phyloP scores from a whole-genome alignment of 1,284 basidiomycete genomes.

The Ustilago curta region DNA sequence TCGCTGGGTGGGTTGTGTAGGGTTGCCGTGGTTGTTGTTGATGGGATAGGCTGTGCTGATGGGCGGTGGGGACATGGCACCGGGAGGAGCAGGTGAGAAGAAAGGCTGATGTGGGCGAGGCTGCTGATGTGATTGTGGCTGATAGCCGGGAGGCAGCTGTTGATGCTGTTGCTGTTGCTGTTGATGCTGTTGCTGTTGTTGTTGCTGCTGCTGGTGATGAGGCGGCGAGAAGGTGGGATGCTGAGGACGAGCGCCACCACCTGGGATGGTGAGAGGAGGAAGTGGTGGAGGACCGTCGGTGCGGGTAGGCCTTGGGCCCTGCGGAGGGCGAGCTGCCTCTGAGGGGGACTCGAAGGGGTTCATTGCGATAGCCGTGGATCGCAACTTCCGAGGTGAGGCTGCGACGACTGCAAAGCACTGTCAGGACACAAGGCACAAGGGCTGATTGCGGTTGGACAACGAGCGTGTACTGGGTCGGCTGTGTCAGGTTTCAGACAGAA shows the following conservation, averaged over 20 bases:
- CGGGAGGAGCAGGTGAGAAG: slow-evolving; percentile 23
- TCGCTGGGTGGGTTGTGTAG: slow-evolving; percentile 18
- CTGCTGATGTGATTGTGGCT: slow-evolving; percentile 29
- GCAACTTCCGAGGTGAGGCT: neutral
- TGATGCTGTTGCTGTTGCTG: slow-evolving; percentile 27
- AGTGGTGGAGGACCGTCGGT: slow-evolving; percentile 37
- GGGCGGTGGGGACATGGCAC: slow-evolving; percentile 19
- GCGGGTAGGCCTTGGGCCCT: slow-evolving; percentile 22
- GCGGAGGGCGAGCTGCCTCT: slow-evolving; percentile 14
- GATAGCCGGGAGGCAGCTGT: slow-evolving; percentile 39
- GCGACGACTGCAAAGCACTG: slow-evolving; percentile 1
- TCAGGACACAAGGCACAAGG: neutral
- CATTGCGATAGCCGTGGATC: slow-evolving; percentile 13
- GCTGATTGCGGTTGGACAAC: neutral
- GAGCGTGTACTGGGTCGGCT: neutral
- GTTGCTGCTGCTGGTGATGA: slow-evolving; percentile 31
- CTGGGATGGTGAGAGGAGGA: slow-evolving; percentile 44
- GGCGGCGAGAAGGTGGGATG: slow-evolving; percentile 21
- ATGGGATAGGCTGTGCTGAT: slow-evolving; percentile 23
- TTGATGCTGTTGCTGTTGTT: slow-evolving; percentile 15
- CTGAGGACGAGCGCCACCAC: slow-evolving; percentile 18
- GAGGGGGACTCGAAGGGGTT: slow-evolving; percentile 48
- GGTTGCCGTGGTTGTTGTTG: slow-evolving; percentile 21
- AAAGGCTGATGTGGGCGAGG: slow-evolving; percentile 24
- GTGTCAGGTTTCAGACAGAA: neutral